Evolutionary conservation across 2,329 filamentous ascomycete species (phyloP).

Genomic region (Fusarium miscanthi): DNA sequence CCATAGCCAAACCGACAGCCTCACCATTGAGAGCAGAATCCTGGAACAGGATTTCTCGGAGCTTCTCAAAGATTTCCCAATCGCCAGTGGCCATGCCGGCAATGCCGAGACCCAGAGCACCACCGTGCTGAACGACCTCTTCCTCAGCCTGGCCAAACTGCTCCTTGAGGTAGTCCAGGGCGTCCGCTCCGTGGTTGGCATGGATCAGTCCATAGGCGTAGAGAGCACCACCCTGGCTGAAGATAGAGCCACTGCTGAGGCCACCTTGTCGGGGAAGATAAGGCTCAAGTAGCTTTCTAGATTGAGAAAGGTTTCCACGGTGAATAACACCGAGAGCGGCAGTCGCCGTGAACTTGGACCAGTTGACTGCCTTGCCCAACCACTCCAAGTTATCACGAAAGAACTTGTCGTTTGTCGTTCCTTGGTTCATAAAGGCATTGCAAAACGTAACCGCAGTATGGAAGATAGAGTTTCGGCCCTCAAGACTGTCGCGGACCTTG

Average conservation of each 20-base stretch:
- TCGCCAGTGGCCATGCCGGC: slow-evolving; percentile 97
- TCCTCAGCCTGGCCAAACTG: slow-evolving; percentile 82
- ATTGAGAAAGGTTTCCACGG: slow-evolving; percentile 92
- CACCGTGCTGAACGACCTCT: slow-evolving; percentile 97
- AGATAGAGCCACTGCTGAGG: slow-evolving; percentile 84
- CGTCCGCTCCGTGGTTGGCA: slow-evolving; percentile 94
- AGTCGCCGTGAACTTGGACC: slow-evolving; percentile 99
- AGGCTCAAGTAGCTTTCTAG: slow-evolving; percentile 90
- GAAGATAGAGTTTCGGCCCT: slow-evolving; percentile 97
- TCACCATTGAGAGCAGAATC: slow-evolving; percentile 98
- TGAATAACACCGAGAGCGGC: slow-evolving; percentile 97
- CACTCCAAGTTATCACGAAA: slow-evolving; percentile 98
- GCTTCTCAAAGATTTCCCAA: slow-evolving; percentile 88
- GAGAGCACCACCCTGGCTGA: slow-evolving; percentile 94
- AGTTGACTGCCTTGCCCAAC: slow-evolving; percentile 98
- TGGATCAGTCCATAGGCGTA: slow-evolving; percentile 97
- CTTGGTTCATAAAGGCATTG: slow-evolving; percentile 99
- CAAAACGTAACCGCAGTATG: slow-evolving; percentile 97
- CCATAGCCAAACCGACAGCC: slow-evolving; percentile 95
- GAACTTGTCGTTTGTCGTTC: slow-evolving; percentile 97
- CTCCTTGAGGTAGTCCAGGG: slow-evolving; percentile 80
- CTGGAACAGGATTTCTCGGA: slow-evolving; percentile 87
- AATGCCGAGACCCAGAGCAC: slow-evolving; percentile 92
- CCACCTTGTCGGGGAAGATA: slow-evolving; percentile 86
- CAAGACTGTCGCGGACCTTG: slow-evolving; percentile 94